Evolutionary conservation across 805 yeast genomes (phyloP), one percentile per base, ranked within the genome.

Genomic region (Saturnispora besseyi): DNA sequence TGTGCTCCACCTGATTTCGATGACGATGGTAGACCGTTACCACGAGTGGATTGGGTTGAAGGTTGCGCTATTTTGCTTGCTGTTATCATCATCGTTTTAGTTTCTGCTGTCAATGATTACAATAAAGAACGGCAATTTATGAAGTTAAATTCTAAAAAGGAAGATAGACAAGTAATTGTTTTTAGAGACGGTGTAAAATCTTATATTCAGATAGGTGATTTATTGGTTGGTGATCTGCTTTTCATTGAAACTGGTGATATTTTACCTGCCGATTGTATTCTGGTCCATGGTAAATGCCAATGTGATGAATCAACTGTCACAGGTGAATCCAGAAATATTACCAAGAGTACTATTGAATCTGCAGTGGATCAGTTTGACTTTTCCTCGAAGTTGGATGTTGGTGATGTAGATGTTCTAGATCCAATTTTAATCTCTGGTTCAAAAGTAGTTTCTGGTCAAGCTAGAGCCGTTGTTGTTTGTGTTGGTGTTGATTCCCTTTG

Each of bases 21-120:
- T 64, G 80, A 77, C 5, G 87, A 87, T 55, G 96, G 96, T 28
- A 73, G 79, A 22, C 72, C 79, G 21, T 65, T 81, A 49, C 96
- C 97, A 15, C 78, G 81, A 59, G 95, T 93, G 31, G 96, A 91
- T 60, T 93, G 98, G 97, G 96, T 95, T 44, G 99, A 93, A 71
- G 99, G 99, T 58, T 96, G 90, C 36, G 99, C 99, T 38, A 93
- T 93, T 62, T 78, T 93, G 57, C 84, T 84, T 4, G 99, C 99
- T 21, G 86, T 93, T 24, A 60, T 79, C 4, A 91, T 93, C 52
- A 98, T 93, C 32, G 96, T 91, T 4, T 56, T 87, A 2, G 99
- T 95, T 12, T 96, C 97, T 45, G 93, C 96, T 2, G 84, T 79
- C n/a, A 93, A 93, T 65, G 99, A 93, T 68, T 93, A 85, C 71